phyloP scores from a whole-genome alignment of 805 yeast genomes.

The Starmerella potacharoeniae region DNA sequence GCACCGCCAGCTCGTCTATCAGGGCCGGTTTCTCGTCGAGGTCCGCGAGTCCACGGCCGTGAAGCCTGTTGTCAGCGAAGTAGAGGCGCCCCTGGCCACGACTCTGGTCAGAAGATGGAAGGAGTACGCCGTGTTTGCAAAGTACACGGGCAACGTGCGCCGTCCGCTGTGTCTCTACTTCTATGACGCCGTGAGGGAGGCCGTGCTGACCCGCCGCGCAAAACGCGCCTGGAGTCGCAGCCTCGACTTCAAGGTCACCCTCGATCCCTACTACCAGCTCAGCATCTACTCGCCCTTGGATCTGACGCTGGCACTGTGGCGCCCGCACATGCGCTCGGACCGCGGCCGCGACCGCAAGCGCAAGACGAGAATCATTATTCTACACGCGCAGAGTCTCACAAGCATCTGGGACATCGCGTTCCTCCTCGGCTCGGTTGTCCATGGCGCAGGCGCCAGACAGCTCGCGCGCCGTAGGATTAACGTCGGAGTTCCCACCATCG shows the following conservation, averaged over 20 bases:
- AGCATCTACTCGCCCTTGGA: constrained; percentile 56
- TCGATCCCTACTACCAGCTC: constrained; percentile 30
- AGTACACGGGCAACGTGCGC: constrained; percentile 43
- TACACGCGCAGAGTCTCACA: constrained; percentile 12
- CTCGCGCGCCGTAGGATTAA: constrained; percentile 8
- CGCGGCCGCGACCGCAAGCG: neutral
- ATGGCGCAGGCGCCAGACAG: neutral
- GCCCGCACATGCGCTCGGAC: constrained; percentile 4
- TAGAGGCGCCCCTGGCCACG: constrained; percentile 31
- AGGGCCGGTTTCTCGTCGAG: constrained; percentile 60
- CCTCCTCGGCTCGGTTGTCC: constrained; percentile 8
- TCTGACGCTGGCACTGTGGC: constrained; percentile 50
- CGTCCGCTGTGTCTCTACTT: constrained; percentile 53
- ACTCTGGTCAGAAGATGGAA: constrained; percentile 62
- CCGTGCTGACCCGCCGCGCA: constrained; percentile 15
- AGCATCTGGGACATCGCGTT: constrained; percentile 13
- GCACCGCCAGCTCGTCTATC: constrained; percentile 31
- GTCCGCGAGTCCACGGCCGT: constrained; percentile 29
- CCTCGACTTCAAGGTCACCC: constrained; percentile 21
- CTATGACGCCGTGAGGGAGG: constrained; percentile 38
- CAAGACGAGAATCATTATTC: constrained; percentile 6
- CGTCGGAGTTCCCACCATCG: constrained; percentile 4
- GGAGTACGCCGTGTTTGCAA: constrained; percentile 62
- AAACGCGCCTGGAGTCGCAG: constrained; percentile 19
- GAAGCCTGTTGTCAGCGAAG: constrained; percentile 23